phyloP scores from a whole-genome alignment of 306 rosid species.

The Citrullus mucosospermus region DNA sequence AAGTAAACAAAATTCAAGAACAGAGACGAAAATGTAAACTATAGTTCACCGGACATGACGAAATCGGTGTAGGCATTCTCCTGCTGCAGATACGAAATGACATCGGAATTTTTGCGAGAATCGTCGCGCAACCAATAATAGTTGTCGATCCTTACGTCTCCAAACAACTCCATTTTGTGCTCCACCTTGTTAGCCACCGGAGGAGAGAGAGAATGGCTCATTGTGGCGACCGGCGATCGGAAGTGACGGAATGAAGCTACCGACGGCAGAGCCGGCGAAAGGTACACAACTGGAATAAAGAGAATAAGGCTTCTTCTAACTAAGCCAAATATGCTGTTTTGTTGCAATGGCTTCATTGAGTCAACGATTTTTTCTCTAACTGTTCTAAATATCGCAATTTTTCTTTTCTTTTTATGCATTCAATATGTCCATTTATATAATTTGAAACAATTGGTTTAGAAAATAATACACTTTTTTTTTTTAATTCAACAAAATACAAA shows the following conservation, averaged over 20 bases:
- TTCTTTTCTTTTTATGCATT: neutral
- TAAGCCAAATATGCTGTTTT: neutral
- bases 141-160: conserved; percentile 64
- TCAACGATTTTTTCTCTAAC: neutral
- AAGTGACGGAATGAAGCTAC: neutral
- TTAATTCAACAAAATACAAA: too few relatives aligned
- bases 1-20: neutral
- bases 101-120: conserved; percentile 50
- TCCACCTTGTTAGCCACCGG: conserved; percentile 74
- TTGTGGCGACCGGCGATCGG: neutral
- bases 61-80: conserved; percentile 55
- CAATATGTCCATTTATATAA: neutral
- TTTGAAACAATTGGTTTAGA: neutral
- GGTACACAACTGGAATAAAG: neutral
- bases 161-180: conserved; percentile 59
- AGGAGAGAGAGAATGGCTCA: conserved; percentile 20
- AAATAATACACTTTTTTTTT: neutral
- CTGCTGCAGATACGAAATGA: conserved; percentile 48
- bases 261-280: neutral
- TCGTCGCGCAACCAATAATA: conserved; percentile 92
- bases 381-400: neutral
- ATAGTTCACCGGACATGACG: conserved; percentile 45
- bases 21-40: neutral
- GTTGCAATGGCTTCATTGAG: neutral
- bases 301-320: neutral